These are phyloP conservation scores for Strobilomyces confusus DNA, from an alignment of 768 basidiomycete species.

Conservation along the genomic window DNA sequence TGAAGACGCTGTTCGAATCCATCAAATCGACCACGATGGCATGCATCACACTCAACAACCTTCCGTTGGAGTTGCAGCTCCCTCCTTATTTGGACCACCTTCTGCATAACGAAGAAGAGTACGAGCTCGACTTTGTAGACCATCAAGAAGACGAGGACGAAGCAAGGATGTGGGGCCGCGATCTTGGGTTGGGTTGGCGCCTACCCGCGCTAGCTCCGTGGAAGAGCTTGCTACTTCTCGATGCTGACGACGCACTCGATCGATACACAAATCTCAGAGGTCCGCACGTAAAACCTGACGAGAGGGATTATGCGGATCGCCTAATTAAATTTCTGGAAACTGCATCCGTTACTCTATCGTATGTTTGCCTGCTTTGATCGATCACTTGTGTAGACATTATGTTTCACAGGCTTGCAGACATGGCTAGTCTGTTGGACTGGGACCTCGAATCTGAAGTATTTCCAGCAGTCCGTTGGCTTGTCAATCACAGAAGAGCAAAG, in stretches of 20 bases:
- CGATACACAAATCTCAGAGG: slow-evolving; percentile 57
- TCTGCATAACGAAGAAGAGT: slow-evolving; percentile 61
- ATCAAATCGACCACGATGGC: slow-evolving; percentile 75
- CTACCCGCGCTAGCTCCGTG: slow-evolving; percentile 78
- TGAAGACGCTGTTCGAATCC: slow-evolving; percentile 75
- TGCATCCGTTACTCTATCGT: slow-evolving; percentile 75
- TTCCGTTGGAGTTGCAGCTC: slow-evolving; percentile 82
- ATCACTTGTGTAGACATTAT: neutral
- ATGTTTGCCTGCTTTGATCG: slow-evolving; percentile 27
- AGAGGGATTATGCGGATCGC: slow-evolving; percentile 64
- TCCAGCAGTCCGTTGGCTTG: slow-evolving; percentile 89
- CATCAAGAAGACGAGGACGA: slow-evolving; percentile 51
- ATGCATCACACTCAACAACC: slow-evolving; percentile 69
- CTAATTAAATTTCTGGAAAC: slow-evolving; percentile 73
- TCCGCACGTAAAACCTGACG: slow-evolving; percentile 59
- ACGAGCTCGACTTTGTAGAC: slow-evolving; percentile 48
- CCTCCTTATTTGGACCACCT: slow-evolving; percentile 76
- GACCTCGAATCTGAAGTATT: slow-evolving; percentile 79
- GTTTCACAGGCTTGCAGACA: slow-evolving; percentile 60
- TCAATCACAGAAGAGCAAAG: slow-evolving; percentile 86
- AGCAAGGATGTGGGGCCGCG: slow-evolving; percentile 57
- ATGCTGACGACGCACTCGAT: slow-evolving; percentile 53
- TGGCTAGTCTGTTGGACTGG: slow-evolving; percentile 79
- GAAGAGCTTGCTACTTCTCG: slow-evolving; percentile 84
- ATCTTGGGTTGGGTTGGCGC: slow-evolving; percentile 67